Percentiles rank a stretch among this genome's conserved stretches.
Evolutionary conservation across 441 rosid genomes (phyloP).

Genomic region (Populus trichocarpa): DNA sequence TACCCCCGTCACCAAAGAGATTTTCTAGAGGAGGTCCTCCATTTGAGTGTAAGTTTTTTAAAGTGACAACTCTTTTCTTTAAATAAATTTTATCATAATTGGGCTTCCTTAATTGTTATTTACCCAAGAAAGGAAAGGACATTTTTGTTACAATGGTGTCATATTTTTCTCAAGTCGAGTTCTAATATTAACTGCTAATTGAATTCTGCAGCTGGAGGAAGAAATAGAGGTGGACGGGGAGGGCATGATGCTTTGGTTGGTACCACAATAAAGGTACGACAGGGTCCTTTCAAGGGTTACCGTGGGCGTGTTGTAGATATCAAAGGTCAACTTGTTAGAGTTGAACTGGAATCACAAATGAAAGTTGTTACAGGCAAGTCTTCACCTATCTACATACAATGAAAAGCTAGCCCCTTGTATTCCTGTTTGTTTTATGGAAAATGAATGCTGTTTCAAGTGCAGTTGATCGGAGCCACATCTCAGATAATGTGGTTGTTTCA

Average conservation of each 20-base stretch:
- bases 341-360: constrained; percentile 93
- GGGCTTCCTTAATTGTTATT: not conserved
- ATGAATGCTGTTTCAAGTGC: constrained; percentile 35
- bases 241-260: constrained; percentile 74
- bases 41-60: constrained; percentile 53
- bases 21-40: constrained; percentile 67
- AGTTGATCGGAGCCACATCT: constrained; percentile 75
- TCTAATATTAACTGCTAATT: constrained; percentile 7
- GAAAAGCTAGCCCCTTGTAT: constrained; percentile 1
- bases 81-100: not conserved
- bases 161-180: not conserved
- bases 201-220: constrained; percentile 61
- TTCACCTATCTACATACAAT: constrained; percentile 1
- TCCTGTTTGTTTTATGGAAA: constrained; percentile 3
- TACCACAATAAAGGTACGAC: constrained; percentile 81
- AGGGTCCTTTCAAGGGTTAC: constrained; percentile 84
- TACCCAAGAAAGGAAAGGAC: not conserved
- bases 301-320: constrained; percentile 90
- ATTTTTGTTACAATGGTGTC: constrained; percentile 5
- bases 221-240: constrained; percentile 87
- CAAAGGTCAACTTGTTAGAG: constrained; percentile 79
- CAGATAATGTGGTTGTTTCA: constrained; percentile 76
- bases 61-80: not conserved
- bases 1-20: constrained; percentile 74
- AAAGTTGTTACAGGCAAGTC: constrained; percentile 86